phyloP scores from a whole-genome alignment of 805 yeast species.

The Metschnikowia rubicola region DNA sequence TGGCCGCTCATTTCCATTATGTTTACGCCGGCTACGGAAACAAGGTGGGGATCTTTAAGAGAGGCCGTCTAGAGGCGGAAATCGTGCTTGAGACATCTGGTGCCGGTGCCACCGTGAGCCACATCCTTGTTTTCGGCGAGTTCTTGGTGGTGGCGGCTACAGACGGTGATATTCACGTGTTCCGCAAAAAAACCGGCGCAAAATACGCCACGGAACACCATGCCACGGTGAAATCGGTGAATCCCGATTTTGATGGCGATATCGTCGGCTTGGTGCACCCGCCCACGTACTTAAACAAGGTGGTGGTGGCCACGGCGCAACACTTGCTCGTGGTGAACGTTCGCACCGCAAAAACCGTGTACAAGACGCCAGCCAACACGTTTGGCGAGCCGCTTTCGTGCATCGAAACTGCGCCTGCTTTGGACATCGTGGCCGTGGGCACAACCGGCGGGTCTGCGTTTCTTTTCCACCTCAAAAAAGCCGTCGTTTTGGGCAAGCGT shows the following conservation, averaged over 20 bases:
- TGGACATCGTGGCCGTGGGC: constrained; percentile 81
- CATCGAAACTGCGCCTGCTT: constrained; percentile 80
- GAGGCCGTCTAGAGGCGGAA: constrained; percentile 63
- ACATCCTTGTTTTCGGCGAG: constrained; percentile 71
- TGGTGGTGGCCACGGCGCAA: constrained; percentile 74
- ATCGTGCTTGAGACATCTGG: constrained; percentile 5
- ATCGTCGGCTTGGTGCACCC: constrained; percentile 73
- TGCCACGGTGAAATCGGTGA: constrained; percentile 52
- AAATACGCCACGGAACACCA: constrained; percentile 62
- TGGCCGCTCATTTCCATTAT: constrained; percentile 79
- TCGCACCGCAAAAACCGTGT: constrained; percentile 70
- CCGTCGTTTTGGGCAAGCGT: constrained; percentile 45
- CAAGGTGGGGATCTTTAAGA: constrained; percentile 70
- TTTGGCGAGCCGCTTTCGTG: constrained; percentile 57
- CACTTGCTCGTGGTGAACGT: constrained; percentile 65
- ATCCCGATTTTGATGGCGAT: constrained; percentile 62
- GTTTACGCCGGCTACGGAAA: constrained; percentile 75
- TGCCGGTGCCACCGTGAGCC: constrained; percentile 38
- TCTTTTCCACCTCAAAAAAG: constrained; percentile 67
- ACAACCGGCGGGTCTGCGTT: constrained; percentile 62
- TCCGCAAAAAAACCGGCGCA: constrained; percentile 43
- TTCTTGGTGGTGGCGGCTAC: constrained; percentile 55
- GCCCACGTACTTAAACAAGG: constrained; percentile 88
- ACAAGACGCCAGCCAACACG: constrained; percentile 45
- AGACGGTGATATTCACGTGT: constrained; percentile 48